Percentiles rank a stretch among this genome's conserved stretches.
These are phyloP conservation scores for Stagonosporopsis vannaccii DNA, from an alignment of 2,329 filamentous ascomycete genomes.

Conservation along the genomic window DNA sequence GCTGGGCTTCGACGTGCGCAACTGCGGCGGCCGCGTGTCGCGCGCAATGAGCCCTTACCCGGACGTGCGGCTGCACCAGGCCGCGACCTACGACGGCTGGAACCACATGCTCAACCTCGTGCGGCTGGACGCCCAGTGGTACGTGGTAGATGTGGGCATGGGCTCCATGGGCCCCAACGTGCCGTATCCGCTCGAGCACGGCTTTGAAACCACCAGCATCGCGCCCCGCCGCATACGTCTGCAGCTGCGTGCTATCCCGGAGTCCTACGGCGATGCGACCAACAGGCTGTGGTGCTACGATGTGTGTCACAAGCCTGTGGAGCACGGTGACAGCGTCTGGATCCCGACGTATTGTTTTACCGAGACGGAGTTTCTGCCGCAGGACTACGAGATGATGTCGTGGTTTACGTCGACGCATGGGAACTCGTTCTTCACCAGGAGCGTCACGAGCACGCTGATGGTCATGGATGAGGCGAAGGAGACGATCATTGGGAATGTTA, in stretches of 20 bases:
- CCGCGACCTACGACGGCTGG: slow-evolving; percentile 27
- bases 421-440: slow-evolving; percentile 25
- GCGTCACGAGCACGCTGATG: slow-evolving; percentile 24
- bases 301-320: slow-evolving; percentile 10
- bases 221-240: slow-evolving; percentile 17
- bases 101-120: slow-evolving; percentile 53
- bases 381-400: slow-evolving; percentile 34
- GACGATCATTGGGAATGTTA: slow-evolving; percentile 17
- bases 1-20: slow-evolving; percentile 53
- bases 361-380: slow-evolving; percentile 31
- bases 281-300: slow-evolving; percentile 24
- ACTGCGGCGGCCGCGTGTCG: slow-evolving; percentile 25
- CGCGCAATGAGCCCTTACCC: slow-evolving; percentile 22
- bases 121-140: slow-evolving; percentile 28
- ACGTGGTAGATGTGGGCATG: slow-evolving; percentile 49
- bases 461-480: slow-evolving; percentile 17
- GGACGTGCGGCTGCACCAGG: slow-evolving; percentile 19
- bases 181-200: slow-evolving; percentile 16
- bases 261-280: slow-evolving; percentile 16
- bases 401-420: slow-evolving; percentile 30
- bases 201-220: slow-evolving; percentile 22
- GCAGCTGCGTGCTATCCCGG: slow-evolving; percentile 18
- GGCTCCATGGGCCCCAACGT: slow-evolving; percentile 25
- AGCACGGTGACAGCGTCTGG: slow-evolving; percentile 8
- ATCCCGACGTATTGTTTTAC: slow-evolving; percentile 24